Base-by-base conservation (phyloP, 441 rosid genomes). In the Pelargonium myrrhifolium region DNA sequence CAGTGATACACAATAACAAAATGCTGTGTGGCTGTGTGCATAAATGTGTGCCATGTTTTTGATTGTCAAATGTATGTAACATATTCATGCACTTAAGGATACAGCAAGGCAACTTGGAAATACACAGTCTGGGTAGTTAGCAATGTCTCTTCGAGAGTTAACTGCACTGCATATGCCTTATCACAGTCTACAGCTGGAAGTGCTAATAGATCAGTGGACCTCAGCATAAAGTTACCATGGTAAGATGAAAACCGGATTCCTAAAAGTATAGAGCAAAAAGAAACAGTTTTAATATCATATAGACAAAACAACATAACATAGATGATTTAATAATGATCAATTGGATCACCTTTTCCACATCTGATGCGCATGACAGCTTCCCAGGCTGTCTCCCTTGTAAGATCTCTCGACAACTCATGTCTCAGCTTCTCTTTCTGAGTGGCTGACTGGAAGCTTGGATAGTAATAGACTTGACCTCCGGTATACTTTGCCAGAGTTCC, bases 151-250 rank as follows among this genome's bases (percentile, higher is more conserved):
- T 96, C 98, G 62, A 93, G 87, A 70, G 94, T 78, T 68, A 93
- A 77, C 84, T 93, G 96, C 98, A 90, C 85, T 22, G 92, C 99
- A 82, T 89, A 96, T 75, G 98, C 99, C 83, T 96, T 96, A 76
- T 96, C 99, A 79, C 99, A 96, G 76, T 96, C 99, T 68, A 90
- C 92, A 45, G 96, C 97, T 45, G 99, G 98, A 86, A 96, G 98
- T 4, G 99, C 98, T 74, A 96, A 67, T 65, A 96, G 74, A 79
- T 96, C 97, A 15, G 97, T 89, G 74, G 99, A 96, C 73, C 97
- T 87, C 74, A 95, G 79, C 99, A 95, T 95, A 80, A 95, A 93
- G 82, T 95, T 95, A 65, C 99, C 99, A 76, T 95, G 99, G 80
- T 92, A 95, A 72, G 96, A 77, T 35, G 96, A 82, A 78, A 88